phyloP scores from a whole-genome alignment of 2,329 filamentous ascomycete genomes.

The Chaetomium olivaceum region DNA sequence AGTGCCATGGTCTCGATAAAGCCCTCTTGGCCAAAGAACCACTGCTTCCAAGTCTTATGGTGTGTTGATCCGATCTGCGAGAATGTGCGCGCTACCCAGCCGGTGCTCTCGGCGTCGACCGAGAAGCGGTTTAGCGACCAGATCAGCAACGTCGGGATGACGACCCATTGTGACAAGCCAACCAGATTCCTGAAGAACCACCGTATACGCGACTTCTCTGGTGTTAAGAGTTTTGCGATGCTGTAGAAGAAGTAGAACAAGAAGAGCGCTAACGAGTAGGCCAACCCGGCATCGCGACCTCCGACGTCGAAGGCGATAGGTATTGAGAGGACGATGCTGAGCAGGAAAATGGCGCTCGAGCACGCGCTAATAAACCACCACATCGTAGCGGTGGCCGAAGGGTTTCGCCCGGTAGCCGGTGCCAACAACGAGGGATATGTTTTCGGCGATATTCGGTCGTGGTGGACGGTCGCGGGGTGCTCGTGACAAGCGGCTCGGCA shows the following conservation, averaged over 20 bases:
- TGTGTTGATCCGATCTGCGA: slow-evolving; percentile 59
- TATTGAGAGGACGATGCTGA: slow-evolving; percentile 91
- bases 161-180: slow-evolving; percentile 78
- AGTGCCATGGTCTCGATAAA: slow-evolving; percentile 77
- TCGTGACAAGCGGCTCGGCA: slow-evolving; percentile 18
- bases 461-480: slow-evolving; percentile 3
- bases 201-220: slow-evolving; percentile 74
- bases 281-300: slow-evolving; percentile 88
- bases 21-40: slow-evolving; percentile 85
- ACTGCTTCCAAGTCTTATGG: slow-evolving; percentile 69
- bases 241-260: slow-evolving; percentile 91
- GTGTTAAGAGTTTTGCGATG: slow-evolving; percentile 74
- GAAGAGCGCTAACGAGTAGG: slow-evolving; percentile 87
- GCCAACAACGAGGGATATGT: not conserved
- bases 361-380: slow-evolving; percentile 77
- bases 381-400: slow-evolving; percentile 52
- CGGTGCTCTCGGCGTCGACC: slow-evolving; percentile 74
- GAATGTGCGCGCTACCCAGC: slow-evolving; percentile 82
- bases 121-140: slow-evolving; percentile 96
- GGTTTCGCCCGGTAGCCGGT: slow-evolving; percentile 26
- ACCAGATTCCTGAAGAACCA: slow-evolving; percentile 69
- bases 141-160: slow-evolving; percentile 84
- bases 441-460: slow-evolving; percentile 1
- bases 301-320: slow-evolving; percentile 98
- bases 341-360: slow-evolving; percentile 81